phyloP scores from a whole-genome alignment of 2,329 filamentous ascomycete species.

The Mycogone perniciosa region DNA sequence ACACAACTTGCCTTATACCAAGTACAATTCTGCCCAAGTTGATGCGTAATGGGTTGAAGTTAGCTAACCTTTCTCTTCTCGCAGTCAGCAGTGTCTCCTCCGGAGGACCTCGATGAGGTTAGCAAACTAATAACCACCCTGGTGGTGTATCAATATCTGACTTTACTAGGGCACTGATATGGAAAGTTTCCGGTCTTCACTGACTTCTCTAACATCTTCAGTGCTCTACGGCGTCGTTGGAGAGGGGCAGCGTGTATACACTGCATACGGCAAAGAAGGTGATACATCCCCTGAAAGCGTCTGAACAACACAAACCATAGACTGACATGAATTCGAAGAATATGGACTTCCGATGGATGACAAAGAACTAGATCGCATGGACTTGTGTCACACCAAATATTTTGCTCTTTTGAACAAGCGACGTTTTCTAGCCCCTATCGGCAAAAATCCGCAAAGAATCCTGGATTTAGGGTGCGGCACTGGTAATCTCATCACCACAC shows the following conservation, averaged over 20 bases:
- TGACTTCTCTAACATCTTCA: conserved; percentile 25
- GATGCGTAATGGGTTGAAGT: neutral
- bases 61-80: conserved; percentile 5
- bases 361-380: conserved; percentile 32
- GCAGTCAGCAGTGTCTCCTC: conserved; percentile 10
- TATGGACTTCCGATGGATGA: conserved; percentile 36
- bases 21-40: neutral
- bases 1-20: neutral
- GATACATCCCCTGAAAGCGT: neutral
- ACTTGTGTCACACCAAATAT: conserved; percentile 32
- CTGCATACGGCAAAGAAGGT: conserved; percentile 29
- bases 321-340: conserved; percentile 19
- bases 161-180: conserved; percentile 17
- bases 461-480: conserved; percentile 23
- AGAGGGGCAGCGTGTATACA: conserved; percentile 27
- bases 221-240: conserved; percentile 20
- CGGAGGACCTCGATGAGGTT: conserved; percentile 25
- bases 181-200: conserved; percentile 18
- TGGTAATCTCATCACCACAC: conserved; percentile 11
- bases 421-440: conserved; percentile 19
- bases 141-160: conserved; percentile 22
- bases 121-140: neutral
- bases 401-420: conserved; percentile 21
- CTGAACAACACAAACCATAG: no score
- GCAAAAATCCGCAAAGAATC: conserved; percentile 21